These are phyloP conservation scores for Phoma sp. DNA, from an alignment of 2,329 filamentous ascomycete species.

Conservation along the genomic window DNA sequence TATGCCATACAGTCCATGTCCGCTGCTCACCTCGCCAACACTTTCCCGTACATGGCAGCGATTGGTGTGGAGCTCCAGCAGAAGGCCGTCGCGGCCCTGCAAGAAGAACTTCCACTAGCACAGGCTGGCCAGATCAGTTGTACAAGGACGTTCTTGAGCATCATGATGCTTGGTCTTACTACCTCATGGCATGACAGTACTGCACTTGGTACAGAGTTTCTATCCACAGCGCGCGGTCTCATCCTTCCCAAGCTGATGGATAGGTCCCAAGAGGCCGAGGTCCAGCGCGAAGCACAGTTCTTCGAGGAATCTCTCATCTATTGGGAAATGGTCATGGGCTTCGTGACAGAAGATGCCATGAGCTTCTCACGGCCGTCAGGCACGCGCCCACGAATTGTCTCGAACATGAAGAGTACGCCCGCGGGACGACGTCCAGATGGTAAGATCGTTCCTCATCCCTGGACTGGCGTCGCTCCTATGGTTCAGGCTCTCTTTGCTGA, in stretches of 20 bases:
- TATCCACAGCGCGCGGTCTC: slow-evolving; percentile 54
- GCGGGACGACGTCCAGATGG: slow-evolving; percentile 38
- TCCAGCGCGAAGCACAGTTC: slow-evolving; percentile 53
- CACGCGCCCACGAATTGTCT: slow-evolving; percentile 28
- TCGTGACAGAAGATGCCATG: slow-evolving; percentile 55
- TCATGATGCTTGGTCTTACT: slow-evolving; percentile 65
- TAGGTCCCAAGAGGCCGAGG: slow-evolving; percentile 38
- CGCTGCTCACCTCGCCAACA: slow-evolving; percentile 64
- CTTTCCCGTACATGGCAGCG: slow-evolving; percentile 60
- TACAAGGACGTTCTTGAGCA: slow-evolving; percentile 62
- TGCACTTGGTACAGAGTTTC: slow-evolving; percentile 61
- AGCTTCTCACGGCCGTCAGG: slow-evolving; percentile 39
- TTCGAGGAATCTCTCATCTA: slow-evolving; percentile 63
- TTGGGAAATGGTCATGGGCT: slow-evolving; percentile 65
- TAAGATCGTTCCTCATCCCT: slow-evolving; percentile 54
- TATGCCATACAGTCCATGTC: slow-evolving; percentile 70
- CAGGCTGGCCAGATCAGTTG: slow-evolving; percentile 44
- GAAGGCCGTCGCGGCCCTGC: slow-evolving; percentile 60
- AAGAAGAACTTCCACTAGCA: slow-evolving; percentile 56
- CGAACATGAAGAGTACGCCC: slow-evolving; percentile 26
- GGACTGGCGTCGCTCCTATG: slow-evolving; percentile 56
- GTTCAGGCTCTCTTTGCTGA: slow-evolving; percentile 55
- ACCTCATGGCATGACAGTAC: slow-evolving; percentile 65
- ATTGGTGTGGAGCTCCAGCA: slow-evolving; percentile 59
- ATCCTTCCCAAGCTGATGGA: slow-evolving; percentile 53